Conservation (phyloP, 2,329 filamentous ascomycete species). For the Cordyceps cateniannulata region DNA sequence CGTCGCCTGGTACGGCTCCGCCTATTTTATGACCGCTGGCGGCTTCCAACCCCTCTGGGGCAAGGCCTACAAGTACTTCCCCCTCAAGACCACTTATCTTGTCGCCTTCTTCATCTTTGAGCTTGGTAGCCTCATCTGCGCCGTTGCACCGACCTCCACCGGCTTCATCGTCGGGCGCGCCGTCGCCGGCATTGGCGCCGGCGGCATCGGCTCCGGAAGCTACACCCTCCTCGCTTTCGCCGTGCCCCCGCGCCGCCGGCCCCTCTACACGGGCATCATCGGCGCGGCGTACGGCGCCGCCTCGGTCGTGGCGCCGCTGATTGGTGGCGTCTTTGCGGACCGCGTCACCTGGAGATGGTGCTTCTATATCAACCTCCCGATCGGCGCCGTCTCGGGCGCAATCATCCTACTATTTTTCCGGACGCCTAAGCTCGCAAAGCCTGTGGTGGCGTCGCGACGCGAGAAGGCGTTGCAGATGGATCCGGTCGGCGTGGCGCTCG, state of each 20-base stretch:
- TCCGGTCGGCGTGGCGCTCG: slow-evolving; percentile 23
- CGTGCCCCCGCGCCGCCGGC: slow-evolving; percentile 17
- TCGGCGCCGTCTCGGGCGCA: slow-evolving; percentile 12
- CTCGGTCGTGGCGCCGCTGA: slow-evolving; percentile 18
- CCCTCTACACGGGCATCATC: slow-evolving; percentile 19
- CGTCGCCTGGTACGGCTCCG: slow-evolving; percentile 43
- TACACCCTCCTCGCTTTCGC: slow-evolving; percentile 35
- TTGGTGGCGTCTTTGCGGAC: slow-evolving; percentile 21
- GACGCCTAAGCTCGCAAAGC: slow-evolving; percentile 26
- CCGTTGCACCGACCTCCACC: slow-evolving; percentile 32
- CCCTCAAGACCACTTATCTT: slow-evolving; percentile 31
- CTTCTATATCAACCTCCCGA: slow-evolving; percentile 22
- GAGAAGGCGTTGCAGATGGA: slow-evolving; percentile 32
- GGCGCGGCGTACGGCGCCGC: slow-evolving; percentile 19
- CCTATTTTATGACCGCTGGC: slow-evolving; percentile 29
- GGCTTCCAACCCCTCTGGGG: slow-evolving; percentile 19
- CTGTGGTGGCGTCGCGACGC: slow-evolving; percentile 21
- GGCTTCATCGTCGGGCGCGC: slow-evolving; percentile 40
- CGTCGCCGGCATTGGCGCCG: slow-evolving; percentile 34
- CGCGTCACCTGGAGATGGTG: slow-evolving; percentile 11
- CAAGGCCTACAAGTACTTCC: slow-evolving; percentile 31
- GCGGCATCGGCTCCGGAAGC: slow-evolving; percentile 37
- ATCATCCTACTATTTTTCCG: slow-evolving; percentile 26
- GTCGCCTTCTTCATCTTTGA: slow-evolving; percentile 33
- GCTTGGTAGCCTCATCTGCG: slow-evolving; percentile 35